A percentile compares a stretch with the other conserved stretches of the same genome.
Evolutionary conservation across 495 filamentous ascomycete species (phyloP).

Genomic region (Oleoguttula mirabilis): DNA sequence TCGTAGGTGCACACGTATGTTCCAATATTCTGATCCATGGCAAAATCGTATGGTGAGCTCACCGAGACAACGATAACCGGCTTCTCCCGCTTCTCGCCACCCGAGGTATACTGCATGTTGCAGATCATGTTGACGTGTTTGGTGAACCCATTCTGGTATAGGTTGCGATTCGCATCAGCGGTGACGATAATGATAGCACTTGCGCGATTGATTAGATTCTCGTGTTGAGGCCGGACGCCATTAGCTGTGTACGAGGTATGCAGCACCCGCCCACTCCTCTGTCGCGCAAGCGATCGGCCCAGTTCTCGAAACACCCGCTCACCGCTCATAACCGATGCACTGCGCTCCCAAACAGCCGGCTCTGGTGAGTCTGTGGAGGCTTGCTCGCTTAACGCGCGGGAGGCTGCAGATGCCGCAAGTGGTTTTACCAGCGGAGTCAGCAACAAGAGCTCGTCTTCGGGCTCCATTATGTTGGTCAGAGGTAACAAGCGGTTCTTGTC

Average conservation of each 20-base stretch:
- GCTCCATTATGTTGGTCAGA: conserved; percentile 59
- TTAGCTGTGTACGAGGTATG: conserved; percentile 89
- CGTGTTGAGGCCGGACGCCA: conserved; percentile 76
- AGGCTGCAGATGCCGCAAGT: conserved; percentile 67
- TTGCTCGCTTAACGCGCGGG: conserved; percentile 39
- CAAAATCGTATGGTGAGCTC: conserved; percentile 88
- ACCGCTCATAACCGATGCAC: conserved; percentile 64
- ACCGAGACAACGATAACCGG: conserved; percentile 75
- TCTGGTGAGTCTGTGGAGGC: conserved; percentile 30
- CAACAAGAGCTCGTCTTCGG: conserved; percentile 72
- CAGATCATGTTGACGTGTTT: conserved; percentile 94
- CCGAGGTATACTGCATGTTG: conserved; percentile 48
- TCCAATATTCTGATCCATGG: conserved; percentile 69
- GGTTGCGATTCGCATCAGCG: conserved; percentile 78
- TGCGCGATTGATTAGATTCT: conserved; percentile 76
- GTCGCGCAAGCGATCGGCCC: conserved; percentile 66
- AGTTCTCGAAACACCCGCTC: conserved; percentile 80
- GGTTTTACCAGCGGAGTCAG: conserved; percentile 79
- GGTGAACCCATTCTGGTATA: conserved; percentile 82
- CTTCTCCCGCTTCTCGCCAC: conserved; percentile 47
- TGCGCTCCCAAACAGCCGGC: conserved; percentile 49
- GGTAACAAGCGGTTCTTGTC: conserved; percentile 71
- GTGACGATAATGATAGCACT: conserved; percentile 77
- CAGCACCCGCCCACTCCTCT: conserved; percentile 66
- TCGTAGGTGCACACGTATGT: conserved; percentile 91